Conservation (phyloP, 495 filamentous ascomycete genomes). For the Daldinia childiae region DNA sequence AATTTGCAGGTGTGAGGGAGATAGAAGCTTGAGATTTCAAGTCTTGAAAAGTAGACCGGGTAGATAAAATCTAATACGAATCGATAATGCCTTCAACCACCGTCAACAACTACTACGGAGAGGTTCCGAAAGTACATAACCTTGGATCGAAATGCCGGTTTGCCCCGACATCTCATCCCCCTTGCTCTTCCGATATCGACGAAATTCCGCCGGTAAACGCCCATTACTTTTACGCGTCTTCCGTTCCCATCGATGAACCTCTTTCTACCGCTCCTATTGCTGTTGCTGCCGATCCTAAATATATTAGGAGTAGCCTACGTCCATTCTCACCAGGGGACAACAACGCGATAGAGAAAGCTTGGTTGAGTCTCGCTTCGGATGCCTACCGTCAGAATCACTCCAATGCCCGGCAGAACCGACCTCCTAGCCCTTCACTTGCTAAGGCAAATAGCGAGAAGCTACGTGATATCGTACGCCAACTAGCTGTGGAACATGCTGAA, state of each 20-base stretch:
- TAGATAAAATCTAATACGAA: conserved; percentile 37
- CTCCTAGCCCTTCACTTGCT: conserved; percentile 46
- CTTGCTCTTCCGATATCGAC: conserved; percentile 47
- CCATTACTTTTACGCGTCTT: conserved; percentile 85
- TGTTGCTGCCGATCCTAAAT: conserved; percentile 59
- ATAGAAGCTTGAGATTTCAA: conserved; percentile 2
- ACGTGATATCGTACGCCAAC: conserved; percentile 57
- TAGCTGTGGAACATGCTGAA: conserved; percentile 49
- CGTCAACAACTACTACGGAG: conserved; percentile 32
- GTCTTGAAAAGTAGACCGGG: conserved; percentile 11
- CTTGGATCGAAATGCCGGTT: conserved; percentile 54
- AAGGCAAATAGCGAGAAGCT: conserved; percentile 52
- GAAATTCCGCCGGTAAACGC: conserved; percentile 65
- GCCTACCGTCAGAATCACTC: conserved; percentile 54
- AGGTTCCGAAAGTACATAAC: conserved; percentile 48
- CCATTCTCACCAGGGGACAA: conserved; percentile 83
- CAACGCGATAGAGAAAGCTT: conserved; percentile 75
- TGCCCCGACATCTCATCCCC: conserved; percentile 47
- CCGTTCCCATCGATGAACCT: conserved; percentile 83
- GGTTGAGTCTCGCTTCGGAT: conserved; percentile 64
- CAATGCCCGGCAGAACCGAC: conserved; percentile 44
- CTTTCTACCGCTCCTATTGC: conserved; percentile 71
- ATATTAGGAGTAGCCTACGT: conserved; percentile 67
- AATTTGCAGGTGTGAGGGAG: conserved; percentile 1
- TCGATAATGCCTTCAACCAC: conserved; percentile 36